Percentiles rank a stretch among this genome's conserved stretches.
These are phyloP conservation scores for Xerocomus amazonicus DNA, from an alignment of 1,284 basidiomycete species.

Conservation along the genomic window DNA sequence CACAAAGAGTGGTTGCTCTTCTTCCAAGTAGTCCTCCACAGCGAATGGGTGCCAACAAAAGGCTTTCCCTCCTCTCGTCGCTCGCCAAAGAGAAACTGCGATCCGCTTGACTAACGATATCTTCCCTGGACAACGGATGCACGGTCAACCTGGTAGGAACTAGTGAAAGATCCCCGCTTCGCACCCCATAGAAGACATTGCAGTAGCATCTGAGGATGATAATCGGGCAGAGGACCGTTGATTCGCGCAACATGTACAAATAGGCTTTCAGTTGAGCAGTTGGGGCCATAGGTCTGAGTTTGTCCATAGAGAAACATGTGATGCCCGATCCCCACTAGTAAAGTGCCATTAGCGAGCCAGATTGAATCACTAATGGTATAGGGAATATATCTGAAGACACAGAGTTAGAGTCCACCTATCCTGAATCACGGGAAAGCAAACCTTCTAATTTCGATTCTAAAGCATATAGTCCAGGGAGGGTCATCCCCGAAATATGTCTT, in stretches of 20 bases:
- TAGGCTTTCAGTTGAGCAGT: slow-evolving; percentile 46
- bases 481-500: slow-evolving; percentile 85
- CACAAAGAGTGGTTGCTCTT: slow-evolving; percentile 26
- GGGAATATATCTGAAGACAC: slow-evolving; percentile 57
- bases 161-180: slow-evolving; percentile 18
- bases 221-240: slow-evolving; percentile 84
- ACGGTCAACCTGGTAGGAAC: not conserved
- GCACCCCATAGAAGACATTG: slow-evolving; percentile 89
- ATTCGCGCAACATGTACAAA: slow-evolving; percentile 79
- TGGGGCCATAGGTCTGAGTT: slow-evolving; percentile 24
- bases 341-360: slow-evolving; percentile 78
- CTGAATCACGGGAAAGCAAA: slow-evolving; percentile 32
- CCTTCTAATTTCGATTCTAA: slow-evolving; percentile 68
- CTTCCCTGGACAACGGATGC: slow-evolving; percentile 54
- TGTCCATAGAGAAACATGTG: slow-evolving; percentile 73
- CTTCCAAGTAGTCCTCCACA: slow-evolving; percentile 52
- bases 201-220: slow-evolving; percentile 88
- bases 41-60: slow-evolving; percentile 46
- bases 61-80: slow-evolving; percentile 30
- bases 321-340: slow-evolving; percentile 74
- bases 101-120: slow-evolving; percentile 80
- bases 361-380: slow-evolving; percentile 81
- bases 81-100: slow-evolving; percentile 60
- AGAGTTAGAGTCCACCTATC: slow-evolving; percentile 1
- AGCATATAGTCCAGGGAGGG: slow-evolving; percentile 76